phyloP scores from a whole-genome alignment of 495 filamentous ascomycete species.

The Penicillium bialowiezense region DNA sequence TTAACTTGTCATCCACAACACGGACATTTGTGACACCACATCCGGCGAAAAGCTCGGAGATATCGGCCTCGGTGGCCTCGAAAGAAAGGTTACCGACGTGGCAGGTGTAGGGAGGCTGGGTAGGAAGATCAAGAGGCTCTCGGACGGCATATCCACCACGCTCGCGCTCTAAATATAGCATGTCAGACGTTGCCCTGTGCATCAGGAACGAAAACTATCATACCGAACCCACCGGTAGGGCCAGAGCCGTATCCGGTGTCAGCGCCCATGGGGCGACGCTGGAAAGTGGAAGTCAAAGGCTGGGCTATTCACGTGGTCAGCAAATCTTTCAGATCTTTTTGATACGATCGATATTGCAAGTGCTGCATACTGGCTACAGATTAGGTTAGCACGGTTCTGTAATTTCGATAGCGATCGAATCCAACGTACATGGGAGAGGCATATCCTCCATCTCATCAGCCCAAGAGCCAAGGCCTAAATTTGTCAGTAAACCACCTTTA shows the following conservation, averaged over 20 bases:
- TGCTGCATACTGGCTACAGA: constrained; percentile 38
- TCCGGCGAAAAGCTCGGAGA: constrained; percentile 78
- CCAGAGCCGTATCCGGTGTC: constrained; percentile 44
- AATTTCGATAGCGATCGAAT: constrained; percentile 2
- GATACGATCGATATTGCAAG: background rate
- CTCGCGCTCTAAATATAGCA: constrained; percentile 34
- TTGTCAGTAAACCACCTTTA: constrained; percentile 31
- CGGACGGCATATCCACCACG: constrained; percentile 63
- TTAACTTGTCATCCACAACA: constrained; percentile 92
- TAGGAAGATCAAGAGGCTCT: constrained; percentile 81
- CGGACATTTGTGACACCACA: constrained; percentile 87
- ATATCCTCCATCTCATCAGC: constrained; percentile 96
- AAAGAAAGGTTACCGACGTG: constrained; percentile 97
- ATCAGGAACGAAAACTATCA: background rate
- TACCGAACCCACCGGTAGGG: constrained; percentile 28
- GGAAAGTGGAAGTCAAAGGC: constrained; percentile 34
- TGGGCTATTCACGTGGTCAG: constrained; percentile 27
- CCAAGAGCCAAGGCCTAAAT: constrained; percentile 86
- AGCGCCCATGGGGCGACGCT: constrained; percentile 41
- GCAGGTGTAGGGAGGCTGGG: constrained; percentile 88
- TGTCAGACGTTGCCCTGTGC: constrained; percentile 14
- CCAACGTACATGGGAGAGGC: constrained; percentile 64
- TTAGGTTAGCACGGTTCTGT: constrained; percentile 18
- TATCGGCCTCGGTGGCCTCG: constrained; percentile 76
- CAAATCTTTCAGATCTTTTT: constrained; percentile 1